These are phyloP conservation scores for Geotrichum phurueaensis DNA, from an alignment of 1,139 yeast species.

Conservation along the genomic window DNA sequence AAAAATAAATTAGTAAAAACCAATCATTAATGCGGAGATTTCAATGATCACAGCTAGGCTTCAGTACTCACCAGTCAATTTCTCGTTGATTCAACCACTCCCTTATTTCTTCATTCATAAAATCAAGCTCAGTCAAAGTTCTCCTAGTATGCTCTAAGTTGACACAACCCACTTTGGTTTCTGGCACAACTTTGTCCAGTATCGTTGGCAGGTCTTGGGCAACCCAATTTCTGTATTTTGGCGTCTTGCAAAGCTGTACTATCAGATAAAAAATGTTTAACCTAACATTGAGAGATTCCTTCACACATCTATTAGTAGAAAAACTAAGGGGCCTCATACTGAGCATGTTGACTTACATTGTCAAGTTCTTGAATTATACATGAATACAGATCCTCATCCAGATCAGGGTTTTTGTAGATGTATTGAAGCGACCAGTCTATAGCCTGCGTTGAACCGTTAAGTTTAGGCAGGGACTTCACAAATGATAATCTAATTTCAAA, in stretches of 20 bases:
- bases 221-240: conserved; percentile 24
- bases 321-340: conserved; percentile 21
- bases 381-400: conserved; percentile 67
- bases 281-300: conserved; percentile 16
- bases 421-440: conserved; percentile 54
- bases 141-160: conserved; percentile 41
- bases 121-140: conserved; percentile 24
- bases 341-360: conserved; percentile 27
- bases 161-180: conserved; percentile 41
- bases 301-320: background rate
- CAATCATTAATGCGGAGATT: conserved; percentile 7
- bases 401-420: conserved; percentile 51
- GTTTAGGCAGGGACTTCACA: conserved; percentile 50
- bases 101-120: conserved; percentile 20
- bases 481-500: conserved; percentile 73
- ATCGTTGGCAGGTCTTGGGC: conserved; percentile 49
- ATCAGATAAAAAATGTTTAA: conserved; percentile 13
- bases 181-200: conserved; percentile 48
- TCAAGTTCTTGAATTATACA: conserved; percentile 64
- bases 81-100: conserved; percentile 13
- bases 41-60: background rate
- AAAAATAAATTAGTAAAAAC: background rate
- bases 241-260: conserved; percentile 7
- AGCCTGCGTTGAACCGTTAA: conserved; percentile 59
- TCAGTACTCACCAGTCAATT: conserved; percentile 15